Conservation (phyloP, 140 eudicot genomes). For the Anethum foeniculum region DNA sequence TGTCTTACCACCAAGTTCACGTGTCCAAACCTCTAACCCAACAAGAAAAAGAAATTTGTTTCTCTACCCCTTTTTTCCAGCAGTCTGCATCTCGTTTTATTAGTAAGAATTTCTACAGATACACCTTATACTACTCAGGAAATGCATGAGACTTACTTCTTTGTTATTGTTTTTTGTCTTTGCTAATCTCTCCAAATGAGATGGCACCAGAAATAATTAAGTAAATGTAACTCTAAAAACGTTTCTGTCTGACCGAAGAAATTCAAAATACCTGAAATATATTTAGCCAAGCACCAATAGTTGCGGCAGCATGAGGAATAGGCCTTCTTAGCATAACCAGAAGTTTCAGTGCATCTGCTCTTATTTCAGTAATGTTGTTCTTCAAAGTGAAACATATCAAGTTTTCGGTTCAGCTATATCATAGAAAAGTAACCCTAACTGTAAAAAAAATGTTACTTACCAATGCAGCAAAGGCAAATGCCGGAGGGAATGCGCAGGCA, state of each 20-base stretch:
- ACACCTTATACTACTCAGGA: not conserved
- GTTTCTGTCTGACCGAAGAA: not conserved
- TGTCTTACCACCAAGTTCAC: slow-evolving; percentile 1
- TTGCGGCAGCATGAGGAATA: slow-evolving; percentile 67
- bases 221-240: not conserved
- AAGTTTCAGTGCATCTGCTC: slow-evolving; percentile 89
- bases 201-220: not conserved
- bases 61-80: not conserved
- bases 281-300: slow-evolving; percentile 94
- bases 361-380: slow-evolving; percentile 82
- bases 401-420: not conserved
- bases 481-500: slow-evolving; percentile 95
- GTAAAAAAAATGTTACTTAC: slow-evolving; percentile 23
- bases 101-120: not conserved
- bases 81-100: not conserved
- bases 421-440: slow-evolving; percentile 9
- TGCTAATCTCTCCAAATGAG: not conserved
- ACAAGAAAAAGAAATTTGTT: not conserved
- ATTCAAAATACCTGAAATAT: slow-evolving; percentile 65
- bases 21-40: not conserved
- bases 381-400: slow-evolving; percentile 20
- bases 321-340: slow-evolving; percentile 85
- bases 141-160: not conserved
- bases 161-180: not conserved
- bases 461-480: slow-evolving; percentile 80